Conservation (phyloP, 257 asterid species). For the Jaltomata sinuosa region DNA sequence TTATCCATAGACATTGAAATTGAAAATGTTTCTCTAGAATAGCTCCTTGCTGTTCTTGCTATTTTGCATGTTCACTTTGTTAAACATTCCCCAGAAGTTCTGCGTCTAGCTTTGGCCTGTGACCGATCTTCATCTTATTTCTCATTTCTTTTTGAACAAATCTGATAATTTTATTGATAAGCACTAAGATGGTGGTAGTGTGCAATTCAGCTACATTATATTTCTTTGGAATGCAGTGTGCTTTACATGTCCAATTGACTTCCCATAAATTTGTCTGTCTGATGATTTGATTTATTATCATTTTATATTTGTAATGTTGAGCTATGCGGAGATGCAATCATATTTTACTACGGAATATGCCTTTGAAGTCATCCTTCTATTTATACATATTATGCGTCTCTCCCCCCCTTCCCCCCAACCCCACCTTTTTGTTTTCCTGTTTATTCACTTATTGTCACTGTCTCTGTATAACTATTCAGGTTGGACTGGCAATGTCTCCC, state of each 20-base stretch:
- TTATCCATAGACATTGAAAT: background rate
- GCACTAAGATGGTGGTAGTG: background rate
- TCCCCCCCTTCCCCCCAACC: background rate
- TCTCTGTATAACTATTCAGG: conserved; percentile 33
- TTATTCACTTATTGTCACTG: background rate
- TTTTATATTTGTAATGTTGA: background rate
- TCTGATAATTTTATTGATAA: background rate
- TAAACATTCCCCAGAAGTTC: background rate
- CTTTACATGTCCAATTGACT: background rate
- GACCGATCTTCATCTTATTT: background rate
- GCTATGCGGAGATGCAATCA: background rate
- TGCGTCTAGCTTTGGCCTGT: background rate
- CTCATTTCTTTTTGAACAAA: background rate
- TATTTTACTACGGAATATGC: background rate
- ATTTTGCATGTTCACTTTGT: background rate
- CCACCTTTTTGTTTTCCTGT: background rate
- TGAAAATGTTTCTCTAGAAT: background rate
- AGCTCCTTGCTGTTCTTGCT: background rate
- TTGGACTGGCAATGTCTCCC: conserved; percentile 97
- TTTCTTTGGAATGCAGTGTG: background rate
- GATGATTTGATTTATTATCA: background rate
- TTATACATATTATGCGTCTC: background rate
- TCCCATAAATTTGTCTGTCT: background rate
- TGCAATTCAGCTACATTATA: background rate
- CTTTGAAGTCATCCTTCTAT: background rate